These are phyloP conservation scores for Quercus ilex DNA, from an alignment of 306 rosid genomes.

Conservation along the genomic window DNA sequence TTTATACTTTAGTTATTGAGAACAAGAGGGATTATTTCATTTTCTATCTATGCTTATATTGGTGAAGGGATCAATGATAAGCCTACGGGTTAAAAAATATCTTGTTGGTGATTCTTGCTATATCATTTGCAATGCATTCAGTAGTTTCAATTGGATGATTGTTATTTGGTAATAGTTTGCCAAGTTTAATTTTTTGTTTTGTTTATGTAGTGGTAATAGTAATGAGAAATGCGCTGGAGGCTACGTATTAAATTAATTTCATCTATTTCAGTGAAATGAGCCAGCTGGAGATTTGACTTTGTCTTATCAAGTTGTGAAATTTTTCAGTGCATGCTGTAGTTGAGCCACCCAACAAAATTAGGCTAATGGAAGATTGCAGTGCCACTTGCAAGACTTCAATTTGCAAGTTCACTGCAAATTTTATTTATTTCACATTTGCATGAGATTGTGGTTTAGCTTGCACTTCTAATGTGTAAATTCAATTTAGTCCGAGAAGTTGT, in stretches of 20 bases:
- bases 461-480: too few species aligned
- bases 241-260: neutral
- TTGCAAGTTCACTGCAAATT: constrained; percentile 6
- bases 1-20: too few species aligned
- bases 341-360: too few species aligned
- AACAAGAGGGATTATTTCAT: too few species aligned
- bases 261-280: neutral
- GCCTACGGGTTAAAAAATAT: neutral
- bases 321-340: too few species aligned
- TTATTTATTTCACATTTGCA: too few species aligned
- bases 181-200: neutral
- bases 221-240: neutral
- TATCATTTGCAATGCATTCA: neutral
- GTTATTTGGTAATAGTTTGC: neutral
- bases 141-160: neutral
- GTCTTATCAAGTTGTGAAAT: too few species aligned
- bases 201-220: neutral
- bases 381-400: too few species aligned
- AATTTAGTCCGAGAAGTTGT: too few species aligned
- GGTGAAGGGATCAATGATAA: neutral
- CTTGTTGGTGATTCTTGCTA: neutral
- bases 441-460: too few species aligned
- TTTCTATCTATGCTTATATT: neutral
- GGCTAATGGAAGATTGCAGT: too few species aligned
- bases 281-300: too few species aligned